A percentile compares a stretch with the other conserved stretches of the same genome.
These are phyloP conservation scores for Penicillium glabrum DNA, from an alignment of 2,329 filamentous ascomycete species.

Conservation along the genomic window DNA sequence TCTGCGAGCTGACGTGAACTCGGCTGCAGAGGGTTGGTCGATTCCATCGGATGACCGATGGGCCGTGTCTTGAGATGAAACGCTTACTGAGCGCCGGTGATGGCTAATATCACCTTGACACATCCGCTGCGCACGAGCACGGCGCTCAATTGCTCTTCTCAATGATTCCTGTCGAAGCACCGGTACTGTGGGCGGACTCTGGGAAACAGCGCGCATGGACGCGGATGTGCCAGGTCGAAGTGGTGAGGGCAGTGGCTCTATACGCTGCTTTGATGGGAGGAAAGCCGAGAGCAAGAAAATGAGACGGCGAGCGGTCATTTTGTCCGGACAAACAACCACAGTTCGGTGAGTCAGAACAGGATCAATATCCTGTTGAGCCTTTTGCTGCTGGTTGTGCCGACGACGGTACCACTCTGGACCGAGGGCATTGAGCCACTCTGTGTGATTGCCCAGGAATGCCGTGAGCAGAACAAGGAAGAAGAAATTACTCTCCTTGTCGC, in stretches of 20 bases:
- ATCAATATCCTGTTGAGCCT: conserved; percentile 48
- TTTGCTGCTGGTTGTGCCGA: conserved; percentile 53
- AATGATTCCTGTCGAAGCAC: conserved; percentile 54
- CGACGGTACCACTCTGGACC: conserved; percentile 57
- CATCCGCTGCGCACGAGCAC: conserved; percentile 48
- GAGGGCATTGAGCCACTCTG: conserved; percentile 58
- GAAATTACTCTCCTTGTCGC: conserved; percentile 58
- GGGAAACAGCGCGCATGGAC: conserved; percentile 51
- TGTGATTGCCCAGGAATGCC: conserved; percentile 60
- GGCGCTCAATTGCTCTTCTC: conserved; percentile 54
- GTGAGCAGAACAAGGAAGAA: conserved; percentile 61
- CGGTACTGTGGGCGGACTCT: conserved; percentile 53
- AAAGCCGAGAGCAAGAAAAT: conserved; percentile 61
- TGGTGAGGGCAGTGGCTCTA: conserved; percentile 39
- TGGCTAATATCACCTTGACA: conserved; percentile 33
- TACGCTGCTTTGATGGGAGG: conserved; percentile 50
- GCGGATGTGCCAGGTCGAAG: conserved; percentile 43
- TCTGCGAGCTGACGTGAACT: conserved; percentile 32
- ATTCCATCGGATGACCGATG: conserved; percentile 35
- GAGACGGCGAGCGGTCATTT: conserved; percentile 59
- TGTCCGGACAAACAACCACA: conserved; percentile 58
- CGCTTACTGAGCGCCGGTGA: conserved; percentile 44
- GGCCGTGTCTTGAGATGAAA: conserved; percentile 44
- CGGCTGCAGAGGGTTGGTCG: conserved; percentile 26
- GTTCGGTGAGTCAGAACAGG: conserved; percentile 54